A percentile compares a stretch with the other conserved stretches of the same genome.
These are phyloP conservation scores for Mucor racemosus DNA, from an alignment of 371 early-diverging fungal species.

Conservation along the genomic window DNA sequence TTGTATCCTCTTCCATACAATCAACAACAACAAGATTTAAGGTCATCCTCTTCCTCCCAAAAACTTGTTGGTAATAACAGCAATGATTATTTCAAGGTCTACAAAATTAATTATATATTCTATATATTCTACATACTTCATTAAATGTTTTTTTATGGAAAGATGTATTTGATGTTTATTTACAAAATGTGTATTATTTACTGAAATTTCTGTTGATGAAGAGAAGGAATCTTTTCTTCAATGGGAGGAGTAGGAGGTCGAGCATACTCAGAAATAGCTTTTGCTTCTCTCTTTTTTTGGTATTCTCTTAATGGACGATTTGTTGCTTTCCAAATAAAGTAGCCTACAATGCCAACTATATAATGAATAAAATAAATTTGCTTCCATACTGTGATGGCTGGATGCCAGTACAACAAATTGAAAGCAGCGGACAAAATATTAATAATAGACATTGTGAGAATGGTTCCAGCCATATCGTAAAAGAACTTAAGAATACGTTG, in stretches of 20 bases:
- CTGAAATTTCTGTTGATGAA: background rate
- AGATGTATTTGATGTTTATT: background rate
- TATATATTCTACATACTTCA: background rate
- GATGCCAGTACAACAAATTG: constrained; percentile 55
- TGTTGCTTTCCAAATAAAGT: background rate
- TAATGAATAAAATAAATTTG: constrained; percentile 60
- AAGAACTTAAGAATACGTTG: constrained; percentile 36
- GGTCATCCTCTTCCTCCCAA: background rate
- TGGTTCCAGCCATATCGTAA: constrained; percentile 71
- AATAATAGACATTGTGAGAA: constrained; percentile 62
- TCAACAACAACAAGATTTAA: background rate
- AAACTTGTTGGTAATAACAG: background rate
- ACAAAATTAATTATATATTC: background rate
- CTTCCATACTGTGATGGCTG: constrained; percentile 61
- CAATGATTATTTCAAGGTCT: background rate
- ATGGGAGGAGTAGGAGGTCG: constrained; percentile 16
- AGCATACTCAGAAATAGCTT: background rate
- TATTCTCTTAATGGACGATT: background rate
- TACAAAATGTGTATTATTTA: background rate
- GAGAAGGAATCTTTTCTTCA: background rate
- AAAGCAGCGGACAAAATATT: constrained; percentile 76
- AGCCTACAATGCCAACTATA: background rate
- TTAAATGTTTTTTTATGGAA: background rate
- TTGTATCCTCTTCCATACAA: background rate
- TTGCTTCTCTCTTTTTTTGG: constrained; percentile 5